These are phyloP conservation scores for Phytophthora palmivora DNA, from an alignment of 352 stramenopile genomes.

Conservation along the genomic window DNA sequence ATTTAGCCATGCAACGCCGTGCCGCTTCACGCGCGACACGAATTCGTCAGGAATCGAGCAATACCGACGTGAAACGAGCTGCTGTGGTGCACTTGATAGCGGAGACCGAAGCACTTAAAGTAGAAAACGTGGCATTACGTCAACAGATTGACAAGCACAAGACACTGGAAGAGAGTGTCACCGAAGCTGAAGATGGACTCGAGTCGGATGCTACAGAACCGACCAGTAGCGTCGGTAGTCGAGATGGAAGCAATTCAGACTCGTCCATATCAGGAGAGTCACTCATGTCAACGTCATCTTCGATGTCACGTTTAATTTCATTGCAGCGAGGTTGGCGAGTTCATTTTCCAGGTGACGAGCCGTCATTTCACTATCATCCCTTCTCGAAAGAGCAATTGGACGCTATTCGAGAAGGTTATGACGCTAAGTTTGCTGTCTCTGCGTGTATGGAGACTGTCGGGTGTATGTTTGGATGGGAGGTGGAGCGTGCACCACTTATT, in stretches of 20 bases:
- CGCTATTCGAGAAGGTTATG: constrained; percentile 38
- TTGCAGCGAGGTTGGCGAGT: constrained; percentile 33
- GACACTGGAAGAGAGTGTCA: constrained; percentile 24
- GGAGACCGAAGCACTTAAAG: constrained; percentile 45
- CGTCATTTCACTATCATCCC: constrained; percentile 48
- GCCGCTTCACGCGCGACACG: constrained; percentile 28
- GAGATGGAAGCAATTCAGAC: too few relatives aligned
- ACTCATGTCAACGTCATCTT: constrained; percentile 25
- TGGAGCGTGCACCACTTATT: too few relatives aligned
- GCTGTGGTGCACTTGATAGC: constrained; percentile 38
- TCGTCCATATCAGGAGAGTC: constrained; percentile 16
- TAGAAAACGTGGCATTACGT: constrained; percentile 46
- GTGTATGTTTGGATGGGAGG: constrained; percentile 44
- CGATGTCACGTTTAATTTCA: constrained; percentile 18
- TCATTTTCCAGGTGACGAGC: constrained; percentile 35
- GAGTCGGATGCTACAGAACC: constrained; percentile 10
- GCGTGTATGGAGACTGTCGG: constrained; percentile 26
- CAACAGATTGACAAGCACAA: constrained; percentile 36
- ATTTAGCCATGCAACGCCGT: constrained; percentile 43
- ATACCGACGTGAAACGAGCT: constrained; percentile 15
- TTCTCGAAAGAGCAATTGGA: constrained; percentile 39
- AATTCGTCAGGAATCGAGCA: background rate
- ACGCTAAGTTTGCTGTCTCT: constrained; percentile 27
- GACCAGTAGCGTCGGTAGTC: constrained; percentile 20
- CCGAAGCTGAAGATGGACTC: constrained; percentile 13